Conservation (phyloP, 257 asterid species). For the Scutellaria minor region DNA sequence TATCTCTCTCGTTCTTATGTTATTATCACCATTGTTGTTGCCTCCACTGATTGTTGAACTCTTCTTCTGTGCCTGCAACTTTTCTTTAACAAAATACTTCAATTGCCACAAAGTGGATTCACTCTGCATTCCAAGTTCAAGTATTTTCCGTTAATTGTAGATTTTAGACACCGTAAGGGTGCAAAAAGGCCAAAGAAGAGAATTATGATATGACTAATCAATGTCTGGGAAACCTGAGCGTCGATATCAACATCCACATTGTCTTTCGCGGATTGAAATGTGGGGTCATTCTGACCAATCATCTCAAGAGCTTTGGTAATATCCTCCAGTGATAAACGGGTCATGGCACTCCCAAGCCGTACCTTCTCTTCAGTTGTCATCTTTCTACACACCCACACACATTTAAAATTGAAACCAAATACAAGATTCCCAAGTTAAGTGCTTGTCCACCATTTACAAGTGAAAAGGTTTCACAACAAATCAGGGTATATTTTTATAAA, state of each 20-base stretch:
- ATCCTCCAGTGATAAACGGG: conserved; percentile 67
- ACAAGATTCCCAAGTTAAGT: too few species aligned
- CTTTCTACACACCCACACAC: conserved; percentile 51
- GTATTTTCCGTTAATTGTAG: neutral
- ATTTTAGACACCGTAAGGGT: neutral
- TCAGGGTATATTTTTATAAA: neutral
- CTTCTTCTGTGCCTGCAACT: conserved; percentile 59
- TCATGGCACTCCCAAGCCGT: conserved; percentile 72
- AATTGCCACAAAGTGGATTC: conserved; percentile 68
- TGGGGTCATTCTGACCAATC: conserved; percentile 66
- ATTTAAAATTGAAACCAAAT: too few species aligned
- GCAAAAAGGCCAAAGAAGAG: neutral
- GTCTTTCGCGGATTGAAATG: conserved; percentile 57
- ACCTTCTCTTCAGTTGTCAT: conserved; percentile 82
- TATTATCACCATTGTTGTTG: conserved; percentile 45
- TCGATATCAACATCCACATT: conserved; percentile 81
- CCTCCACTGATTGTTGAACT: conserved; percentile 48
- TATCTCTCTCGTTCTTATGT: conserved; percentile 62
- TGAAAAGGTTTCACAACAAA: too few species aligned
- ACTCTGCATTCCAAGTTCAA: conserved; percentile 53
- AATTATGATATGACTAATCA: neutral
- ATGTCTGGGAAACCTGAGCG: conserved; percentile 59
- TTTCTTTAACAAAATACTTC: conserved; percentile 76
- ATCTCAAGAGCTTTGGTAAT: conserved; percentile 75
- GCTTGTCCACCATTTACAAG: too few species aligned